phyloP scores from a whole-genome alignment of 202 grass and related monocot species.

The Eragrostis tef region DNA sequence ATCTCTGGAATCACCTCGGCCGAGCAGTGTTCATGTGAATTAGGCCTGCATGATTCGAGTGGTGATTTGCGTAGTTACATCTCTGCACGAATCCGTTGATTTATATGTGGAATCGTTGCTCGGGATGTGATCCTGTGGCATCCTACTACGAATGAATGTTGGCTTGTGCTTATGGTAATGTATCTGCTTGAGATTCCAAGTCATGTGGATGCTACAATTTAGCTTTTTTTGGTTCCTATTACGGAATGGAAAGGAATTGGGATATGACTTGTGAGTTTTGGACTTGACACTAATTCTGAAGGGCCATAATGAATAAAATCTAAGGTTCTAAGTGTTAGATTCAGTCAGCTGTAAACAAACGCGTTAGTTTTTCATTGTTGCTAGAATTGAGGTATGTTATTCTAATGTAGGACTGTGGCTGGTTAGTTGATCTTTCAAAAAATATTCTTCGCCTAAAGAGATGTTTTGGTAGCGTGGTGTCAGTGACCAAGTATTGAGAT shows the following conservation, averaged over 20 bases:
- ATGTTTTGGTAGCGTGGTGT: background rate
- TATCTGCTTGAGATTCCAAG: slow-evolving; percentile 2
- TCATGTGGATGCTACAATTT: background rate
- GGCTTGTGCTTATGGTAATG: background rate
- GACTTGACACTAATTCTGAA: slow-evolving; percentile 17
- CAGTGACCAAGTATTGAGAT: background rate
- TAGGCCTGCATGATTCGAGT: background rate
- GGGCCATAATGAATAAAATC: background rate
- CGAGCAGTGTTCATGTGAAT: background rate
- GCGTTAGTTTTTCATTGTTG: background rate
- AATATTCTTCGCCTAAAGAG: background rate
- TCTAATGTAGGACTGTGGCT: slow-evolving; percentile 13
- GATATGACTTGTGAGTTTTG: background rate
- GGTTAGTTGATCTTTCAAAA: background rate
- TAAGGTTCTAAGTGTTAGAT: background rate
- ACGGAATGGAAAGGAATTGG: background rate
- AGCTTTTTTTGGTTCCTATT: background rate
- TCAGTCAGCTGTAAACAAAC: background rate
- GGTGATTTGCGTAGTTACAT: background rate
- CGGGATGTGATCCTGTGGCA: slow-evolving; percentile 19
- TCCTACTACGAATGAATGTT: background rate
- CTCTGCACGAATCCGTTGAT: background rate
- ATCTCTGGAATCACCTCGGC: slow-evolving; percentile 1
- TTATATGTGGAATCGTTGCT: background rate
- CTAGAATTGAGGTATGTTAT: background rate